A percentile compares a stretch with the other conserved stretches of the same genome.
Conservation (phyloP, 2,329 filamentous ascomycete genomes). For the Ceratocystiopsis brevicomis region DNA sequence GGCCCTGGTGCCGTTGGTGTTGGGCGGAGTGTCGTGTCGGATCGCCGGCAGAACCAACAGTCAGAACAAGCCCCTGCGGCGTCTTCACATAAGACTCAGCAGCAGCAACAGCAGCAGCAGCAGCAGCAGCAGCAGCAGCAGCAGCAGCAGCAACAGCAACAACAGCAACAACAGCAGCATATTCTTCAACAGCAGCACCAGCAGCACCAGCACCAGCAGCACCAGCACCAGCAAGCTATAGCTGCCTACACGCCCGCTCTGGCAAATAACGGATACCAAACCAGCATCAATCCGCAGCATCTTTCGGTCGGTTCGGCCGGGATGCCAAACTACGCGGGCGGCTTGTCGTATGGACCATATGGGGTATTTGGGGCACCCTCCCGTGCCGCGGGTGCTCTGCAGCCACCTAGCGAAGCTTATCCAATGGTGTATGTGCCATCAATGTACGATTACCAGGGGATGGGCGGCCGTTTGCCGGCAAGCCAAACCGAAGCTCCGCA, state of each 20-base stretch:
- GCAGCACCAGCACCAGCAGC: slow-evolving; percentile 3
- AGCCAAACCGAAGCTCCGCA: slow-evolving; percentile 16
- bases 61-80: slow-evolving; percentile 14
- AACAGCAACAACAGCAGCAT: slow-evolving; percentile 1
- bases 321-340: slow-evolving; percentile 16
- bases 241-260: slow-evolving; percentile 1
- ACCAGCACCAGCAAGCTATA: not conserved
- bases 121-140: not conserved
- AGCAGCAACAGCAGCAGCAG: slow-evolving; percentile 1
- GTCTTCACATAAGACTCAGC: slow-evolving; percentile 11
- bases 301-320: not conserved
- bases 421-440: slow-evolving; percentile 16
- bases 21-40: slow-evolving; percentile 26
- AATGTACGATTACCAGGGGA: slow-evolving; percentile 23
- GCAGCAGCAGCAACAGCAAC: slow-evolving; percentile 3
- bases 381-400: slow-evolving; percentile 11
- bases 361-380: slow-evolving; percentile 23
- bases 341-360: slow-evolving; percentile 19
- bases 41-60: slow-evolving; percentile 28
- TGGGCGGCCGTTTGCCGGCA: slow-evolving; percentile 28
- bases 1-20: slow-evolving; percentile 46
- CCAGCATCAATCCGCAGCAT: slow-evolving; percentile 9
- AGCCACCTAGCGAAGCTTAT: slow-evolving; percentile 22
- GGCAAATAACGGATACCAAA: slow-evolving; percentile 5
- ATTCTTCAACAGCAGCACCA: slow-evolving; percentile 5